A percentile compares a stretch with the other conserved stretches of the same genome.
phyloP scores from a whole-genome alignment of 495 filamentous ascomycete genomes.

The Podospora bellae-mahoneyi region DNA sequence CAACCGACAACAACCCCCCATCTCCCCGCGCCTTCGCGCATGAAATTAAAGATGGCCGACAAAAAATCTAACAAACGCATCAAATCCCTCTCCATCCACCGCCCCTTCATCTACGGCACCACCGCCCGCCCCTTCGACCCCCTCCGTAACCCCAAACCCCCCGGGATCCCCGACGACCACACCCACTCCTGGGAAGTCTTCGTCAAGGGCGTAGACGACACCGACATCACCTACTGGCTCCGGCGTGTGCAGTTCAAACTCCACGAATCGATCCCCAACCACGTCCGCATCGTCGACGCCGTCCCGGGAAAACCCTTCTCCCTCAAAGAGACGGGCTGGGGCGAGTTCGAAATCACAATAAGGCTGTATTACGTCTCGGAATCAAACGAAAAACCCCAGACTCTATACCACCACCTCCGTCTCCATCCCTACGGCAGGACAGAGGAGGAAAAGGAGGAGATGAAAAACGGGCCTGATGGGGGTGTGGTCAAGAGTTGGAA shows the following conservation, averaged over 20 bases:
- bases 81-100: slow-evolving; percentile 69
- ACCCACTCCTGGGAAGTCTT: slow-evolving; percentile 95
- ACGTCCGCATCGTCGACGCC: slow-evolving; percentile 65
- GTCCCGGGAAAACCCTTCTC: slow-evolving; percentile 73
- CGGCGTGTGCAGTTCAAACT: slow-evolving; percentile 97
- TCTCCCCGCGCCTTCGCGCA: neutral
- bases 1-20: neutral
- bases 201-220: slow-evolving; percentile 78
- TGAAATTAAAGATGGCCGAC: neutral
- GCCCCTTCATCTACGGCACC: slow-evolving; percentile 81
- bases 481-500: slow-evolving; percentile 68
- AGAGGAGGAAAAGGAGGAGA: slow-evolving; percentile 67
- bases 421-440: slow-evolving; percentile 80
- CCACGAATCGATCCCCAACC: slow-evolving; percentile 89
- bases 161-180: slow-evolving; percentile 73
- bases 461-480: slow-evolving; percentile 49
- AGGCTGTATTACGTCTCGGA: slow-evolving; percentile 87
- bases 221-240: slow-evolving; percentile 91
- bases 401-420: slow-evolving; percentile 83
- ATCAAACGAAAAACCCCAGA: slow-evolving; percentile 84
- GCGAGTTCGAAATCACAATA: slow-evolving; percentile 93
- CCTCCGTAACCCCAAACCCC: slow-evolving; percentile 54
- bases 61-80: slow-evolving; percentile 6
- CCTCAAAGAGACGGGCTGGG: slow-evolving; percentile 91
- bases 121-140: slow-evolving; percentile 70